A percentile compares a stretch with the other conserved stretches of the same genome.
Conservation (phyloP, 495 filamentous ascomycete species). For the Saxophila tyrrhenica region DNA sequence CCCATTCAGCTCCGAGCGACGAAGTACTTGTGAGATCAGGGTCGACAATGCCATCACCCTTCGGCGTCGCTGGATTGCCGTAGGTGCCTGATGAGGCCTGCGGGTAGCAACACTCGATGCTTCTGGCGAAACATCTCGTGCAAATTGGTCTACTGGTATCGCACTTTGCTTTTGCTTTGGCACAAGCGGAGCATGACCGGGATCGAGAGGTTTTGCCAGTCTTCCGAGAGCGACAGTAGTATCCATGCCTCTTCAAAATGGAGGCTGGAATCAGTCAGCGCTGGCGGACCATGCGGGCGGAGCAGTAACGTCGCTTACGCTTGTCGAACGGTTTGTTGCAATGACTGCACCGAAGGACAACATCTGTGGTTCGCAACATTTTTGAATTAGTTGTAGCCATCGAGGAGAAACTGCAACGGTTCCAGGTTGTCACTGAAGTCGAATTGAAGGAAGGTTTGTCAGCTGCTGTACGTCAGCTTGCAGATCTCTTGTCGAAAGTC, state of each 20-base stretch:
- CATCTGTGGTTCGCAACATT: too few species aligned
- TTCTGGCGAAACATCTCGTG: constrained; percentile 34
- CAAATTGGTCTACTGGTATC: constrained; percentile 33
- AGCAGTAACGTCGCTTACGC: constrained; percentile 26
- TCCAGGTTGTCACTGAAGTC: constrained; percentile 3
- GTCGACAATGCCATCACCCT: constrained; percentile 11
- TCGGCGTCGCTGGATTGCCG: too few species aligned
- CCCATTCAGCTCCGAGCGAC: constrained; percentile 20
- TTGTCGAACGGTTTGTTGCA: constrained; percentile 38
- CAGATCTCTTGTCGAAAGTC: not conserved
- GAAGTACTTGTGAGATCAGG: constrained; percentile 17
- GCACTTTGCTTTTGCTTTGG: constrained; percentile 32
- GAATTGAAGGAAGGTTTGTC: constrained; percentile 25
- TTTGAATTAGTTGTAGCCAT: constrained; percentile 16
- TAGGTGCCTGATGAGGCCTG: constrained; percentile 8
- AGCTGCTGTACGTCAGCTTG: constrained; percentile 19
- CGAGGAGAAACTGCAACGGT: constrained; percentile 5
- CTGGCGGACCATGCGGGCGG: too few species aligned
- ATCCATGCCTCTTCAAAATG: constrained; percentile 38
- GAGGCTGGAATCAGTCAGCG: constrained; percentile 32
- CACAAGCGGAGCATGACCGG: constrained; percentile 36
- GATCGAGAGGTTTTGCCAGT: constrained; percentile 19
- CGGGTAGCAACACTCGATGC: constrained; percentile 32
- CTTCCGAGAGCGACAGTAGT: constrained; percentile 38
- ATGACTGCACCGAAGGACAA: constrained; percentile 30